A percentile compares a stretch with the other conserved stretches of the same genome.
Evolutionary conservation across 805 yeast species (phyloP).

Genomic region (Brettanomyces custersianus): DNA sequence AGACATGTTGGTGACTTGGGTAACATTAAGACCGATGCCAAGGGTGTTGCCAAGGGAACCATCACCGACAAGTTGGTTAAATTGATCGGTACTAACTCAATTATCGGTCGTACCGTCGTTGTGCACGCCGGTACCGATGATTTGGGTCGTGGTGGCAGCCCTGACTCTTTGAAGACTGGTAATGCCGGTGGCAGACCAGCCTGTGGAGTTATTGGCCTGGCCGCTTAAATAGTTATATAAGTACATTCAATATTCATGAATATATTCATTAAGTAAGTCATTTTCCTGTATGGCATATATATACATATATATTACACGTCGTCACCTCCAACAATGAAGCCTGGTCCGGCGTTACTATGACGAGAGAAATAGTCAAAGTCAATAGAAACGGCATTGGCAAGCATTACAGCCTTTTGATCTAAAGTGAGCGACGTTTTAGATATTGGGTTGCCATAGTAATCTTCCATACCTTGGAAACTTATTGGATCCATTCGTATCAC

Average conservation of each 20-base stretch:
- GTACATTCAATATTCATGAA: not conserved
- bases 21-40: slow-evolving; percentile 78
- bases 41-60: slow-evolving; percentile 88
- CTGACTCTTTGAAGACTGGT: slow-evolving; percentile 90
- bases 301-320: slow-evolving; percentile 1
- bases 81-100: slow-evolving; percentile 78
- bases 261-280: not conserved
- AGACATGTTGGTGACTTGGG: slow-evolving; percentile 97
- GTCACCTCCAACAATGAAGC: slow-evolving; percentile 32
- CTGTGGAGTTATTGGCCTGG: slow-evolving; percentile 91
- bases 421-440: slow-evolving; percentile 40
- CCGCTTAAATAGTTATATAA: slow-evolving; percentile 29
- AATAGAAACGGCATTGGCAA: slow-evolving; percentile 84
- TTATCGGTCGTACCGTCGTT: slow-evolving; percentile 92
- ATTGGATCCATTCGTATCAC: slow-evolving; percentile 74
- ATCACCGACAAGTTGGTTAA: slow-evolving; percentile 70
- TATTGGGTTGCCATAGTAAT: slow-evolving; percentile 37
- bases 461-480: slow-evolving; percentile 51
- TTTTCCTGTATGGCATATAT: not conserved
- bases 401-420: slow-evolving; percentile 77
- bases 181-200: slow-evolving; percentile 98
- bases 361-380: slow-evolving; percentile 97
- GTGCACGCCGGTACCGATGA: slow-evolving; percentile 91
- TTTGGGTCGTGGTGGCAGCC: slow-evolving; percentile 88
- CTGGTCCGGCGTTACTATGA: slow-evolving; percentile 43